A percentile compares a stretch with the other conserved stretches of the same genome.
Evolutionary conservation across 129 eudicot genomes (phyloP).

Genomic region (Tagetes erecta): DNA sequence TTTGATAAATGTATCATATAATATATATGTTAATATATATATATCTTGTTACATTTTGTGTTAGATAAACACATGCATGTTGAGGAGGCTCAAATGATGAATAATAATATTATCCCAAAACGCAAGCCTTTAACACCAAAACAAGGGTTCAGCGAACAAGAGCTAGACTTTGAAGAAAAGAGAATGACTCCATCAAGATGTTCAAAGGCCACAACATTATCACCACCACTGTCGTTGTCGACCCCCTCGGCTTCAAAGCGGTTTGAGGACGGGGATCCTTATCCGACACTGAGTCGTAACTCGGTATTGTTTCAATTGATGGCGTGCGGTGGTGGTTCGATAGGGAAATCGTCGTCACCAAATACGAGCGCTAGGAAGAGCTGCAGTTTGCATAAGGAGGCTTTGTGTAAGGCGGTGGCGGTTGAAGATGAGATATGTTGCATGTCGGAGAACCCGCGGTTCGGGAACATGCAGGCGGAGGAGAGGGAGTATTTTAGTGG

Average conservation of each 20-base stretch:
- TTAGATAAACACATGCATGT: conserved; percentile 44
- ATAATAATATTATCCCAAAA: conserved; percentile 25
- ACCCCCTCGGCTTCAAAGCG: conserved; percentile 45
- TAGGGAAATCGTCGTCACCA: conserved; percentile 35
- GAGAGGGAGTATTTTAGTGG: conserved; percentile 98
- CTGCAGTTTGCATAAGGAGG: conserved; percentile 37
- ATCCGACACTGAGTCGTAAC: conserved; percentile 51
- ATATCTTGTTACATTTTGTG: background rate
- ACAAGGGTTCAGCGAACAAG: conserved; percentile 44
- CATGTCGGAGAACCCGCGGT: conserved; percentile 96
- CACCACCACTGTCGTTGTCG: conserved; percentile 46
- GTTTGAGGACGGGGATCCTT: conserved; percentile 59
- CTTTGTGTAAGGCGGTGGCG: conserved; percentile 50
- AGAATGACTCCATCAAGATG: conserved; percentile 43
- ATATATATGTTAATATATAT: background rate
- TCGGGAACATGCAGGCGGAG: conserved; percentile 73
- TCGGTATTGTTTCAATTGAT: conserved; percentile 65
- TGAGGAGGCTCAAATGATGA: conserved; percentile 12
- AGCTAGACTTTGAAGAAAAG: conserved; percentile 50
- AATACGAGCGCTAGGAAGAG: conserved; percentile 43
- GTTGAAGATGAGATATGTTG: conserved; percentile 58
- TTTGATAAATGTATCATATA: too few species aligned
- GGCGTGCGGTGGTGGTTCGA: conserved; percentile 76
- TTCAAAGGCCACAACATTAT: conserved; percentile 39
- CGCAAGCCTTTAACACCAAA: conserved; percentile 37